A percentile compares a stretch with the other conserved stretches of the same genome.
Conservation (phyloP, 352 stramenopile species). For the Phytophthora pseudosyringae region DNA sequence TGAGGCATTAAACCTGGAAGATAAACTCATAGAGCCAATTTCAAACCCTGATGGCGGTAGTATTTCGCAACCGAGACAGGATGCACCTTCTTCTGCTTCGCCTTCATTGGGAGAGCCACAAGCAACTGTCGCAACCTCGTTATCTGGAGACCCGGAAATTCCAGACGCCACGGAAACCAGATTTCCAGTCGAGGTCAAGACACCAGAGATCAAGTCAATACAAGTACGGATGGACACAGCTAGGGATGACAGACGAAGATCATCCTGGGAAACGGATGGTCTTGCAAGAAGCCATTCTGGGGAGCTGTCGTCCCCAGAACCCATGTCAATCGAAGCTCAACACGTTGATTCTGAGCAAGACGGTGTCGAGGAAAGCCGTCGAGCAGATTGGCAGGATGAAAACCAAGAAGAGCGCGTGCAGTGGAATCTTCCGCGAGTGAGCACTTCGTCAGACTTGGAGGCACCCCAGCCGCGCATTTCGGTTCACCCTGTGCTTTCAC, state of each 20-base stretch:
- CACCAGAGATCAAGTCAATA: slow-evolving; percentile 13
- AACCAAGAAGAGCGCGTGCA: background rate
- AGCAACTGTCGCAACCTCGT: background rate
- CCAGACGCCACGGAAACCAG: background rate
- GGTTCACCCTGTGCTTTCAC: background rate
- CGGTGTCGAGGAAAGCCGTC: background rate
- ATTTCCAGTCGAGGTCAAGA: background rate
- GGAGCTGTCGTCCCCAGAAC: slow-evolving; percentile 1
- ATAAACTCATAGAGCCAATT: background rate
- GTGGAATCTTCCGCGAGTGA: slow-evolving; percentile 7
- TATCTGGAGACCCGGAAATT: background rate
- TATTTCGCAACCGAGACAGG: background rate
- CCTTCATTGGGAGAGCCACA: background rate
- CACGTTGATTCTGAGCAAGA: slow-evolving; percentile 1
- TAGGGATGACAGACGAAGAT: background rate
- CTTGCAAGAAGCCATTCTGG: slow-evolving; percentile 8
- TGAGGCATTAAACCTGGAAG: background rate
- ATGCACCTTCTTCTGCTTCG: background rate
- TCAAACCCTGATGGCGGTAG: background rate
- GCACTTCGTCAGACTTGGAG: slow-evolving; percentile 16
- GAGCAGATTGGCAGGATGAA: slow-evolving; percentile 10
- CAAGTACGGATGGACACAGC: background rate
- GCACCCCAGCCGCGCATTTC: slow-evolving; percentile 2
- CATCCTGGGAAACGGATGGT: slow-evolving; percentile 1
- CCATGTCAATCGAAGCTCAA: background rate